Evolutionary conservation across 2,329 filamentous ascomycete species (phyloP), one percentile per base, ranked within the genome.

Genomic region (Cladophialophora chaetospira): DNA sequence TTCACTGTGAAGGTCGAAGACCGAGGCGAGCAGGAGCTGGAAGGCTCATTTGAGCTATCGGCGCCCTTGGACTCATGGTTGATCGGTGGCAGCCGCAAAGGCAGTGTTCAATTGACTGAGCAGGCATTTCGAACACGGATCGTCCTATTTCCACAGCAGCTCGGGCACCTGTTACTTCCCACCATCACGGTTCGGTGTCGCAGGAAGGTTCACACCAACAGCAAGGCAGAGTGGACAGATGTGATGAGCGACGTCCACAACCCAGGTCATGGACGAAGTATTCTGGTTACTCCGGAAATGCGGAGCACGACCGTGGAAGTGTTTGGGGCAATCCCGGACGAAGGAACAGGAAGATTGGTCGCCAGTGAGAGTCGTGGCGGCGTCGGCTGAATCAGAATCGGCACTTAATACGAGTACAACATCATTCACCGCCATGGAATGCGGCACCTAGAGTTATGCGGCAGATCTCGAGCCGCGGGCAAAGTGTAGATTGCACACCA

Each of bases 21-120:
- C 23, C 76, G 77, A 0, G 79, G 84, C 19, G 77, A 91, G 1
- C 85, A 91, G 61, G 96, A 96, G 68, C 15, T 63, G 4, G 55
- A 65, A 43, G 55, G 44, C n/a, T 85, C 87, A 63, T 95, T 94
- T 71, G 92, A 96, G 64, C 79, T 97, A 19, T 84, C 85, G 11
- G 87, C 87, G 0, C 83, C 86, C 13, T 75, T 82, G 1, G 91
- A 93, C 35, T 80, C 83, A 0, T 97, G 93, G 93, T 82, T 97
- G 1, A 77, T 97, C 2, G 92, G 91, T 19, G 93, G 92, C 0
- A 84, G 88, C 40, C 82, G 89, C 46, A 88, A 89, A 62, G 89
- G 88, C 0, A 53, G 35, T 23, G 71, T 71, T 5, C 61, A 67
- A 47, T 75, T 83, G 61, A 75, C 74, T 42, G 28, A 15, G 11